Evolutionary conservation across 306 rosid genomes (phyloP).

Genomic region (Castanea crenata): DNA sequence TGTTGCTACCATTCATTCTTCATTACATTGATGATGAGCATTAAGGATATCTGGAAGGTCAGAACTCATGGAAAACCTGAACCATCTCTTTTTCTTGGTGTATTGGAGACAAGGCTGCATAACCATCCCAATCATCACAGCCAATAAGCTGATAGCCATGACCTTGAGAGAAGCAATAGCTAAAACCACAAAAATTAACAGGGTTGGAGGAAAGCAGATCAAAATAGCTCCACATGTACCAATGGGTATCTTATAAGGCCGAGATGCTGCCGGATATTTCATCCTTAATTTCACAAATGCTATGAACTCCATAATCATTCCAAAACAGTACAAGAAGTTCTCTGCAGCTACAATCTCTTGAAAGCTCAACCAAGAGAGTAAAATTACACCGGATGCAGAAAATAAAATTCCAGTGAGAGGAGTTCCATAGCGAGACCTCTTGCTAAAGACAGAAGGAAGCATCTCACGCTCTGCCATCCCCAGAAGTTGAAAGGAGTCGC

Average conservation of each 20-base stretch:
- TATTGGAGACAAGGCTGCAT: conserved; percentile 49
- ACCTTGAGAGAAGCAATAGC: conserved; percentile 48
- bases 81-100: conserved; percentile 49
- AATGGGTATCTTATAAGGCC: conserved; percentile 59
- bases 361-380: conserved; percentile 72
- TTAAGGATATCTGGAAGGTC: conserved; percentile 36
- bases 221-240: conserved; percentile 51
- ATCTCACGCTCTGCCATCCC: conserved; percentile 68
- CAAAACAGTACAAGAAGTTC: conserved; percentile 62
- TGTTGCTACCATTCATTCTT: conserved; percentile 14
- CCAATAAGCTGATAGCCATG: conserved; percentile 43
- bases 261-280: conserved; percentile 30
- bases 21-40: conserved; percentile 4
- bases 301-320: conserved; percentile 67
- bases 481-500: conserved; percentile 70
- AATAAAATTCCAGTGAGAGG: conserved; percentile 55
- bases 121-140: conserved; percentile 42
- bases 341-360: conserved; percentile 77
- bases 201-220: conserved; percentile 53
- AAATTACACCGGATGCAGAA: conserved; percentile 61
- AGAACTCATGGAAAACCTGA: conserved; percentile 37
- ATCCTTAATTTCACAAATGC: conserved; percentile 61
- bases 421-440: conserved; percentile 52
- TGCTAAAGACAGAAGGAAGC: conserved; percentile 63
- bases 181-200: conserved; percentile 52